Evolutionary conservation across 2,329 filamentous ascomycete genomes (phyloP).

Genomic region (Ophiostoma tasmaniense): DNA sequence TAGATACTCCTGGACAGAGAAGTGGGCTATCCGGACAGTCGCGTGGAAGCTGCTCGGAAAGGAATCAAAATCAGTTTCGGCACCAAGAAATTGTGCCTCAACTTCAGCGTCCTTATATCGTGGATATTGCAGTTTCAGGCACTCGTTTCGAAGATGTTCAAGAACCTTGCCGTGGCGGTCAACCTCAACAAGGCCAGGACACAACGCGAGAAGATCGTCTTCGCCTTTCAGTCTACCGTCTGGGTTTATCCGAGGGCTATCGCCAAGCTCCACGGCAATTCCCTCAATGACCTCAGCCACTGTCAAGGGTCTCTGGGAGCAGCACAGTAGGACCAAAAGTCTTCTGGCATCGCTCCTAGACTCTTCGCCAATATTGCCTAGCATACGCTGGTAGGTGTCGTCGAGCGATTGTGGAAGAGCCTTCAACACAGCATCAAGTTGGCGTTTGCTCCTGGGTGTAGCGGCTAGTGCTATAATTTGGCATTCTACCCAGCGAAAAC

Average conservation of each 20-base stretch:
- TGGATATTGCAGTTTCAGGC: background rate
- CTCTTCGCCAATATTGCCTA: background rate
- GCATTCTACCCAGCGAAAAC: background rate
- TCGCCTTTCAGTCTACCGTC: constrained; percentile 12
- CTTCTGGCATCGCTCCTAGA: constrained; percentile 11
- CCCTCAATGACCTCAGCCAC: constrained; percentile 18
- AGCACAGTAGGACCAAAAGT: constrained; percentile 17
- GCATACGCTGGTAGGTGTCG: background rate
- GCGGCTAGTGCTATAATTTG: background rate
- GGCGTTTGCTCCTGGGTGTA: background rate
- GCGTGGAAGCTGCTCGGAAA: background rate
- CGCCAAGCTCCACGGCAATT: constrained; percentile 19
- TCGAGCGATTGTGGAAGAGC: background rate
- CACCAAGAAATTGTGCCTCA: background rate
- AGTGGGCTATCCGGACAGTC: background rate
- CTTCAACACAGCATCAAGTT: background rate
- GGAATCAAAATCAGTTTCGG: background rate
- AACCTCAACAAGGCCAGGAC: background rate
- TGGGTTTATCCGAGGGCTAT: constrained; percentile 16
- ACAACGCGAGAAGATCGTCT: background rate
- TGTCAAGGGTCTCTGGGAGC: constrained; percentile 14
- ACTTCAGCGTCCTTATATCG: background rate
- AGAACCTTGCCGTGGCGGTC: background rate
- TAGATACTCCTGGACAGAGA: background rate
- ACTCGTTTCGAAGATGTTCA: background rate